Base-by-base conservation (phyloP, 768 basidiomycete species). In the Tylopilus vinaceipallidus region DNA sequence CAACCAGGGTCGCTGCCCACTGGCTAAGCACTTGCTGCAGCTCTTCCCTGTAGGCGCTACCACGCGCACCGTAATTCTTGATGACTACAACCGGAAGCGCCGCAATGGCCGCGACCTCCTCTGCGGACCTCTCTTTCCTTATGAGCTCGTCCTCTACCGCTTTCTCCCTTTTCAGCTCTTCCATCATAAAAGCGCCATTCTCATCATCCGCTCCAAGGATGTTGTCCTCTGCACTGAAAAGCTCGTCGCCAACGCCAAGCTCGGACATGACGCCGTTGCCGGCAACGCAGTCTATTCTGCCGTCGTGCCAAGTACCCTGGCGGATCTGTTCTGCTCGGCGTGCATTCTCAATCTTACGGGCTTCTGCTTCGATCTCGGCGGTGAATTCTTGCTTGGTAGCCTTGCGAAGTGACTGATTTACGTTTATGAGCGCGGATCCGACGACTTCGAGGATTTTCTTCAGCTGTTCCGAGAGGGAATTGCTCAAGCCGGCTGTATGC, bases 191-290 rank as follows among this genome's bases (percentile, higher is more conserved):
- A 24, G 26, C 20, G 17, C 26, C 55, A 11, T 47, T 45, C 39
- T 49, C 52, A 30, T 30, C 26, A 50, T 35, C 45, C 17, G 36
- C 59, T 19, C 50, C 52, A 37, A 43, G 23, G 41, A 67, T 63
- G 20, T 55, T 61, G 46, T 79, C 75, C 8, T 64, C 63, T 26
- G 60, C 61, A 9, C 57, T 58, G 54, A 84, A 76, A 3, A 58
- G 58, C 65, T 95, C 93, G 45, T 91, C 81, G 0, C 93, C 93
- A 2, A 88, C 62, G 2, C 93, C 94, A 1, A 97, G 76, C 65
- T 95, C 93, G 42, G 80, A 78, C 71, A 97, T 93, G 41, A 89
- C 64, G 2, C 95, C 94, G 52, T 86, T 93, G 1, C 93, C 94
- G 2, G 90, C 84, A 27, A 95, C 70, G 50, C 82, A 84, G 62